phyloP scores from a whole-genome alignment of 352 stramenopile species.

The Peronosclerospora sorghi region DNA sequence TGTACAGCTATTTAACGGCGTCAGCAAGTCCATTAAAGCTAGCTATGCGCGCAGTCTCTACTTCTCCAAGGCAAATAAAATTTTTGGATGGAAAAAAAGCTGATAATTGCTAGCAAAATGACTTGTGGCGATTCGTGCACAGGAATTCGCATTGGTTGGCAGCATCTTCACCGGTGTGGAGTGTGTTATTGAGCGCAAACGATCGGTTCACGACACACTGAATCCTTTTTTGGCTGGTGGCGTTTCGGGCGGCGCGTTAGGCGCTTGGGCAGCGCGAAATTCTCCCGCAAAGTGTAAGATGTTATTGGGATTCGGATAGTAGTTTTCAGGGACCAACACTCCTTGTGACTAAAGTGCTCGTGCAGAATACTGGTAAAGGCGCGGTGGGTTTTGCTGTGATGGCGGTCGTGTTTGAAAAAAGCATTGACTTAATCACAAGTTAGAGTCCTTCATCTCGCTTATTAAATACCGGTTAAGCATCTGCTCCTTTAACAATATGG shows the following conservation, averaged over 20 bases:
- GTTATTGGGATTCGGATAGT: not conserved
- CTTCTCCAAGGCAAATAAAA: slow-evolving; percentile 57
- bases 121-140: not conserved
- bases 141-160: slow-evolving; percentile 80
- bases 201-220: slow-evolving; percentile 59
- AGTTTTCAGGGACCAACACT: not conserved
- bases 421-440: slow-evolving; percentile 47
- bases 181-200: slow-evolving; percentile 77
- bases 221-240: slow-evolving; percentile 70
- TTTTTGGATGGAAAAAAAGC: not conserved
- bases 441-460: slow-evolving; percentile 13
- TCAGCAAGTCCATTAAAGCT: slow-evolving; percentile 71
- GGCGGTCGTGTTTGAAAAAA: slow-evolving; percentile 81
- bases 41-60: slow-evolving; percentile 76
- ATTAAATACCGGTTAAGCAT: too few relatives aligned
- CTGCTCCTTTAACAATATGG: not conserved
- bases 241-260: slow-evolving; percentile 50
- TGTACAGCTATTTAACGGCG: slow-evolving; percentile 69
- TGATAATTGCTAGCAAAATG: not conserved
- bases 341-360: slow-evolving; percentile 32
- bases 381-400: slow-evolving; percentile 71
- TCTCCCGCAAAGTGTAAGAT: slow-evolving; percentile 47
- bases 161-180: slow-evolving; percentile 74
- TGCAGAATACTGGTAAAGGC: slow-evolving; percentile 63
- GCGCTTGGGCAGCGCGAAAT: slow-evolving; percentile 55